These are phyloP conservation scores for Grammothele lineata DNA, from an alignment of 768 basidiomycete genomes.

Conservation along the genomic window DNA sequence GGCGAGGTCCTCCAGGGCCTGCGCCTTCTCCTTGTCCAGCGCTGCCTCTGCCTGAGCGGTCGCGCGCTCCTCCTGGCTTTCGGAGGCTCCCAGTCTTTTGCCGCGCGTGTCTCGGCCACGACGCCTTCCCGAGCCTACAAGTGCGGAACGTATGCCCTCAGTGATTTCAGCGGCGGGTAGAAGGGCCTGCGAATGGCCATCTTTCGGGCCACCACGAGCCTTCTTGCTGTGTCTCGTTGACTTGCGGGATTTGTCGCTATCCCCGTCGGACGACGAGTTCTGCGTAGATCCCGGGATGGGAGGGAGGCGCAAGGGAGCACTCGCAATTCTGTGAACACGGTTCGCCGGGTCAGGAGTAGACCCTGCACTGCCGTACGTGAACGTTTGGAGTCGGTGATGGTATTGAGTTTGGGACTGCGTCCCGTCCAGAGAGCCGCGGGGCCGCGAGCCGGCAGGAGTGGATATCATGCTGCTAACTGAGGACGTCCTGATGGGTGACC, in stretches of 20 bases:
- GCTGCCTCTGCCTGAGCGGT: slow-evolving; percentile 3
- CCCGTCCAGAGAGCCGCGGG: background rate
- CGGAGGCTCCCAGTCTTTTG: slow-evolving; percentile 10
- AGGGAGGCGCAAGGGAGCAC: slow-evolving; percentile 6
- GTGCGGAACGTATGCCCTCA: background rate
- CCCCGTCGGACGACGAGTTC: background rate
- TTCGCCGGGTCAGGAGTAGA: background rate
- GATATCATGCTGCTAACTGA: background rate
- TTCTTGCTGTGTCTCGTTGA: background rate
- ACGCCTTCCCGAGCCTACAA: background rate
- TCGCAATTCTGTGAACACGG: slow-evolving; percentile 7
- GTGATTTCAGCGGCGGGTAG: background rate
- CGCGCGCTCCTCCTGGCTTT: slow-evolving; percentile 2
- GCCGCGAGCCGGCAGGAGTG: background rate
- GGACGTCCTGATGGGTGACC: background rate
- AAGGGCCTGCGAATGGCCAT: no score
- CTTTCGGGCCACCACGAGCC: no score
- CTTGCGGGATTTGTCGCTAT: background rate
- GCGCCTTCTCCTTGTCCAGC: slow-evolving; percentile 1
- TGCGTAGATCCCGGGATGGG: background rate
- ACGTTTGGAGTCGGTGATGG: slow-evolving; percentile 1
- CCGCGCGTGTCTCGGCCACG: slow-evolving; percentile 9
- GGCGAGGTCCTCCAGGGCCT: slow-evolving; percentile 9
- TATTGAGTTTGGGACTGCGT: background rate
- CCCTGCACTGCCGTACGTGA: background rate